Conservation (phyloP, 768 basidiomycete genomes). For the Xerocomus spinulosus region DNA sequence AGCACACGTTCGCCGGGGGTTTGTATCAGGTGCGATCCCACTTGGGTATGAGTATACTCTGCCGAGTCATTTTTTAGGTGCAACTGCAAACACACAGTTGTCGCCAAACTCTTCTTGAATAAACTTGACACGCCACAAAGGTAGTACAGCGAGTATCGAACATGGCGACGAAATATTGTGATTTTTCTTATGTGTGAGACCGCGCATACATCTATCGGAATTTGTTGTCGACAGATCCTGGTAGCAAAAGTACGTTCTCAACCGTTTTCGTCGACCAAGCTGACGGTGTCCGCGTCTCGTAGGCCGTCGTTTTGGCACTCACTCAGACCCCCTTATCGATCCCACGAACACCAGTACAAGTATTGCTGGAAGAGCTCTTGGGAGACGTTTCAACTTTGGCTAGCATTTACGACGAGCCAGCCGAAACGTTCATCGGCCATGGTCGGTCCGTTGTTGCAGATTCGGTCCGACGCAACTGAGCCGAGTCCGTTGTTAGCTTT, state of each 20-base stretch:
- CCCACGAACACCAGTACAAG: conserved; percentile 85
- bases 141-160: conserved; percentile 90
- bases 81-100: conserved; percentile 86
- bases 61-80: conserved; percentile 35
- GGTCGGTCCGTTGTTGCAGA: conserved; percentile 87
- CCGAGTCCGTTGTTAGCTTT: conserved; percentile 44
- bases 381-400: conserved; percentile 86
- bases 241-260: conserved; percentile 67
- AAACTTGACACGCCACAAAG: conserved; percentile 92
- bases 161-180: conserved; percentile 95
- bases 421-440: conserved; percentile 90
- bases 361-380: conserved; percentile 84
- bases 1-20: conserved; percentile 85
- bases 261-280: neutral
- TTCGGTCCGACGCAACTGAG: conserved; percentile 58
- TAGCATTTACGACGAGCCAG: conserved; percentile 96
- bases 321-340: conserved; percentile 91
- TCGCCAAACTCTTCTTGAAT: conserved; percentile 94
- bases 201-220: conserved; percentile 99
- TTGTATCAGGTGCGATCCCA: conserved; percentile 64
- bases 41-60: neutral
- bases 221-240: conserved; percentile 88
- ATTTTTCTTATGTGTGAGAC: conserved; percentile 94
- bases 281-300: conserved; percentile 2
- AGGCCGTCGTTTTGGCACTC: conserved; percentile 91